A percentile compares a stretch with the other conserved stretches of the same genome.
phyloP scores from a whole-genome alignment of 2,329 filamentous ascomycete species.

The Colletotrichum orchidophilum region DNA sequence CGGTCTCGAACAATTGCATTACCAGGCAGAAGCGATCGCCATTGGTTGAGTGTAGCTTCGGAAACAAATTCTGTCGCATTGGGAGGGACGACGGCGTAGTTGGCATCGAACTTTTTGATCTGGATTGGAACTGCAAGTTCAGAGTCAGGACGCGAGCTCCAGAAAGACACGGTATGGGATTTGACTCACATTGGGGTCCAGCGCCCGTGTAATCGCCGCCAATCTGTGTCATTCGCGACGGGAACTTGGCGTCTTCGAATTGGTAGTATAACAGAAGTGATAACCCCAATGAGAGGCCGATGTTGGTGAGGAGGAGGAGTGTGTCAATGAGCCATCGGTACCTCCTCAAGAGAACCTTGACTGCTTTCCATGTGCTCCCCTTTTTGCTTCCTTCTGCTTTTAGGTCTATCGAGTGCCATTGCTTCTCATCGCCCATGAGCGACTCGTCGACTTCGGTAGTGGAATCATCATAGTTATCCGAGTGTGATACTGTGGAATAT shows the following conservation, averaged over 20 bases:
- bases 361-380: not conserved
- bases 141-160: not conserved
- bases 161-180: not conserved
- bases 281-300: conserved; percentile 19
- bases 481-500: conserved; percentile 1
- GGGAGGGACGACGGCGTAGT: conserved; percentile 50
- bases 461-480: conserved; percentile 22
- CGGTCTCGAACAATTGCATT: not conserved
- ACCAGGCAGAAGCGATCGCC: conserved; percentile 53
- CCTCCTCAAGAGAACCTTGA: conserved; percentile 9
- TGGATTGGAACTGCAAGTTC: conserved; percentile 44
- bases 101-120: conserved; percentile 49
- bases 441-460: conserved; percentile 28
- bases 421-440: conserved; percentile 25
- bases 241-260: conserved; percentile 16
- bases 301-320: conserved; percentile 26
- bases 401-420: conserved; percentile 28
- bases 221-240: conserved; percentile 42
- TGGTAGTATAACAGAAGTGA: conserved; percentile 33
- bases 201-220: conserved; percentile 49
- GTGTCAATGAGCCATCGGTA: conserved; percentile 32
- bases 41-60: conserved; percentile 46
- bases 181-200: conserved; percentile 45
- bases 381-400: not conserved
- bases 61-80: conserved; percentile 50